Conservation (phyloP, 352 stramenopile species). For the Aphanomyces euteiches region DNA sequence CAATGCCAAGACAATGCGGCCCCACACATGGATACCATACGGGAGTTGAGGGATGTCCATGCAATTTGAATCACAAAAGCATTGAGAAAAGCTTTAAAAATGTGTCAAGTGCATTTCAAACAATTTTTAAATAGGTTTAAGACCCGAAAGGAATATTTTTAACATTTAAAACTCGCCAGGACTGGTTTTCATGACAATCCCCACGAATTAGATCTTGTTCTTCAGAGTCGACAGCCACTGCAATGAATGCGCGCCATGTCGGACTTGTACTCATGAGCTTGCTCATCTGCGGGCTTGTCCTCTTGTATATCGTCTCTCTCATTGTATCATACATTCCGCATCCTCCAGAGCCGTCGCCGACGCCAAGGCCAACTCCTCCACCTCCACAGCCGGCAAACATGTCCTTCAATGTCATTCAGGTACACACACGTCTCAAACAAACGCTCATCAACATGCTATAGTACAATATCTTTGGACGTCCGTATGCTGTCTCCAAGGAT, state of each 20-base stretch:
- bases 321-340: background rate
- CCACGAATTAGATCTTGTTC: too few species aligned
- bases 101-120: too few species aligned
- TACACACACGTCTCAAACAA: slow-evolving; percentile 19
- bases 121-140: too few species aligned
- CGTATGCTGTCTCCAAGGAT: slow-evolving; percentile 63
- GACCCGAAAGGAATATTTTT: too few species aligned
- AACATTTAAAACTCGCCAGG: too few species aligned
- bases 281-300: slow-evolving; percentile 8
- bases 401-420: slow-evolving; percentile 59
- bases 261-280: slow-evolving; percentile 2
- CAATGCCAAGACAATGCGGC: too few species aligned
- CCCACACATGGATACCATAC: too few species aligned
- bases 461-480: slow-evolving; percentile 81
- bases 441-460: slow-evolving; percentile 27
- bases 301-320: slow-evolving; percentile 16
- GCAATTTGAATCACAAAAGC: too few species aligned
- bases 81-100: too few species aligned
- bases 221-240: background rate
- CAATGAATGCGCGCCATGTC: background rate
- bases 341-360: slow-evolving; percentile 5
- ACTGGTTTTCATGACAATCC: too few species aligned
- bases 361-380: background rate
- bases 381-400: slow-evolving; percentile 32
- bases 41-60: too few species aligned